Conservation (phyloP, 2,329 filamentous ascomycete genomes). For the Epichloe sp. region DNA sequence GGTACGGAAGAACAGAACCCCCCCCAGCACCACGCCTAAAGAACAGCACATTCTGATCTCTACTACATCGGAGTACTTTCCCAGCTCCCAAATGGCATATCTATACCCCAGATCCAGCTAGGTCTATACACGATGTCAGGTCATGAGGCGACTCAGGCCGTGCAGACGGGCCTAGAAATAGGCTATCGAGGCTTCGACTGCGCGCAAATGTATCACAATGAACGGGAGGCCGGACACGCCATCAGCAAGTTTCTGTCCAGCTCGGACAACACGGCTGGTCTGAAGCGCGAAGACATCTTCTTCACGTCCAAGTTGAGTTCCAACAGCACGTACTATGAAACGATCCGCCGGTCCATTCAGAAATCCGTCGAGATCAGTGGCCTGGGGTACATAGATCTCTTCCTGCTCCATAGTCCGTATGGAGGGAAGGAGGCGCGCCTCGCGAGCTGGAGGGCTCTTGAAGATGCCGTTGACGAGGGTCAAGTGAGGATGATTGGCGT, state of each 20-base stretch:
- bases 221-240: slow-evolving; percentile 53
- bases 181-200: slow-evolving; percentile 39
- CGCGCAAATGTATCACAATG: slow-evolving; percentile 52
- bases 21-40: too few species aligned
- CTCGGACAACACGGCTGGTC: slow-evolving; percentile 30
- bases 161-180: slow-evolving; percentile 42
- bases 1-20: too few species aligned
- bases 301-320: slow-evolving; percentile 69
- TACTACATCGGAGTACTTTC: too few species aligned
- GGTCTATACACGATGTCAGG: slow-evolving; percentile 62
- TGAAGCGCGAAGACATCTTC: slow-evolving; percentile 58
- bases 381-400: slow-evolving; percentile 65
- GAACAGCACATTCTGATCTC: too few species aligned
- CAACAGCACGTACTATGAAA: slow-evolving; percentile 51
- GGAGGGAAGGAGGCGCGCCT: slow-evolving; percentile 42
- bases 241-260: slow-evolving; percentile 44
- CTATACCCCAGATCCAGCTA: slow-evolving; percentile 59
- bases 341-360: slow-evolving; percentile 52
- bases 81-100: slow-evolving; percentile 49
- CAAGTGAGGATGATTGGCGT: too few species aligned
- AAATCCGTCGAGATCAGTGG: slow-evolving; percentile 50
- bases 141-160: slow-evolving; percentile 42
- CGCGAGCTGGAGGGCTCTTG: too few species aligned
- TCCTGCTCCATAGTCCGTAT: slow-evolving; percentile 68
- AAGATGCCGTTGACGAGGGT: too few species aligned